Evolutionary conservation across 352 stramenopile species (phyloP), one percentile per base, ranked within the genome.

Genomic region (Globisporangium irregulare): DNA sequence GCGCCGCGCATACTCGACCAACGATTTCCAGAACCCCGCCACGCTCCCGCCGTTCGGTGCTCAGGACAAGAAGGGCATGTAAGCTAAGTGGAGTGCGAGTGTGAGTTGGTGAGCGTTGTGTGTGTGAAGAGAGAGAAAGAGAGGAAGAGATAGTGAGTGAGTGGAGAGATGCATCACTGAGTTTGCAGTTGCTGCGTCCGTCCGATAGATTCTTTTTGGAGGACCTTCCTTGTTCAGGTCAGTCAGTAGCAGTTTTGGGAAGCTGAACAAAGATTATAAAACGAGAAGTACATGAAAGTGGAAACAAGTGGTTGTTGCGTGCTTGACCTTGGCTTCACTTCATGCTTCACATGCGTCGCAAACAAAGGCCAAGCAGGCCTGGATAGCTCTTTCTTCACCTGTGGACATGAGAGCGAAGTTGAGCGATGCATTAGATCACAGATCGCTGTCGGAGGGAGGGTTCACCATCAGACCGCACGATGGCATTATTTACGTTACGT

Each of bases 1-100:
- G 43, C 83, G 83, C 22, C 83, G 83, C 58, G 81, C 81, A 14
- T 82, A 83, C 65, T 91, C 83, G 41, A 87, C 75, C 58, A 89
- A 68, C 62, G 81, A 90, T 72, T 90, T 88, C 63, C 76, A 82
- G 43, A 59, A 72, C 53, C 46, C 59, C 9, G 14, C 41, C 32
- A 48, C 50, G 53, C 53, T 68, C 10, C 60, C 55, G 14, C 62
- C 60, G 22, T 72, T 71, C 46, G 66, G 60, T 8, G 50, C 34
- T 14, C 32, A 36, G 4, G 57, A 66, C 57, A 50, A 41, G 48
- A 64, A 29, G 3, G 24, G 59, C 48, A 70, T 66, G 67, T 72
- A 25, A 59, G 25, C 9, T 20, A 20, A 12, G 41, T 34, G 24
- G 32, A 29, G 10, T 18, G 51, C 25, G 25, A 55, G 46, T 3